These are phyloP conservation scores for Akanthomyces uredinophilus DNA, from an alignment of 2,329 filamentous ascomycete species.

Conservation along the genomic window DNA sequence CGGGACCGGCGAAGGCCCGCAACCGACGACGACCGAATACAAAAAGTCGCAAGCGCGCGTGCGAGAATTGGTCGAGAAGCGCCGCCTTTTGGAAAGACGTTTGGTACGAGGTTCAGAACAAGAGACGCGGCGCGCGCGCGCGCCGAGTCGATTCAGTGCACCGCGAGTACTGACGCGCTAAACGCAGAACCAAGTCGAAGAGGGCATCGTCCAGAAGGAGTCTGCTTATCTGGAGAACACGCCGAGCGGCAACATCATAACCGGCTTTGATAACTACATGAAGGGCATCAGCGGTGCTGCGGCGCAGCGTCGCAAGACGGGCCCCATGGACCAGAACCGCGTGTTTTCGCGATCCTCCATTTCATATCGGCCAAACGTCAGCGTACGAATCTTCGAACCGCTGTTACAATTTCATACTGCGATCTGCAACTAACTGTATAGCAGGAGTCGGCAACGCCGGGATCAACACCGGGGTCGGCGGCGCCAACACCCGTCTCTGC, in stretches of 20 bases:
- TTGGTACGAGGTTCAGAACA: constrained; percentile 27
- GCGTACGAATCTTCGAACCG: constrained; percentile 24
- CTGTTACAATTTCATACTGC: not conserved
- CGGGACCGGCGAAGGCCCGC: constrained; percentile 20
- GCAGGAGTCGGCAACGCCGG: constrained; percentile 40
- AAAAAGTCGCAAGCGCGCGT: constrained; percentile 45
- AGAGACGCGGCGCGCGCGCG: not conserved
- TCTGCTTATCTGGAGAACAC: constrained; percentile 87
- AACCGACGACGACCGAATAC: constrained; percentile 41
- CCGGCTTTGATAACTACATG: constrained; percentile 96
- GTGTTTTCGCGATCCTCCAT: constrained; percentile 67
- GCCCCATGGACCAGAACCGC: constrained; percentile 63
- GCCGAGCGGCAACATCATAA: constrained; percentile 88
- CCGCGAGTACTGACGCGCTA: constrained; percentile 16
- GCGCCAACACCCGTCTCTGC: constrained; percentile 53
- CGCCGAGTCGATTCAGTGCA: not conserved
- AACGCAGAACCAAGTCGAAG: constrained; percentile 51
- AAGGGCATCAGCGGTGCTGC: constrained; percentile 69
- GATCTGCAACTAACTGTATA: constrained; percentile 5
- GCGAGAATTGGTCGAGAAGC: constrained; percentile 42
- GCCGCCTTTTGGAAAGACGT: constrained; percentile 32
- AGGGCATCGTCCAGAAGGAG: constrained; percentile 79
- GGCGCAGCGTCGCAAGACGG: constrained; percentile 59
- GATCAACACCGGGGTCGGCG: constrained; percentile 42
- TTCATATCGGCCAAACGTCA: constrained; percentile 48